phyloP scores from a whole-genome alignment of 2,329 filamentous ascomycete species.

The Nakataea oryzae region DNA sequence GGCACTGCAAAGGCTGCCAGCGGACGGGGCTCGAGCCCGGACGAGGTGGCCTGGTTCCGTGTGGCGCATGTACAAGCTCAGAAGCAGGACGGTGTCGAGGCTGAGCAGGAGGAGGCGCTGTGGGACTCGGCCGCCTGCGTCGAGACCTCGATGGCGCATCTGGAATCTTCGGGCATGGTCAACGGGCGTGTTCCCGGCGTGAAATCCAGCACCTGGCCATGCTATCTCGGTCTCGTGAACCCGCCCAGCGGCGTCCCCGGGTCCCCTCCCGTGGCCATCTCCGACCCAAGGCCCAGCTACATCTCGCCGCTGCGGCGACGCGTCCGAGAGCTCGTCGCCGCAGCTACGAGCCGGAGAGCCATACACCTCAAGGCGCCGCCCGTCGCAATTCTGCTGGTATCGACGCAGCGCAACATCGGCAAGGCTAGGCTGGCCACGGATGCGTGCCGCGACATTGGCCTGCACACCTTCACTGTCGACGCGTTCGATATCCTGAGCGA shows the following conservation, averaged over 20 bases:
- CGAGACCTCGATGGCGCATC: conserved; percentile 75
- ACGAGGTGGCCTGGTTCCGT: conserved; percentile 82
- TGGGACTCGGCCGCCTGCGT: conserved; percentile 86
- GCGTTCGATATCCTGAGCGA: conserved; percentile 93
- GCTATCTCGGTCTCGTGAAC: conserved; percentile 72
- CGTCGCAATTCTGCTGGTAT: conserved; percentile 77
- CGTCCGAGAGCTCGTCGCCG: conserved; percentile 74
- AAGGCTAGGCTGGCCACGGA: conserved; percentile 70
- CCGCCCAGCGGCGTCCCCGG: conserved; percentile 32
- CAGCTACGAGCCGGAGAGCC: conserved; percentile 78
- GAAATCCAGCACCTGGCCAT: conserved; percentile 72
- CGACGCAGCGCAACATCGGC: conserved; percentile 86
- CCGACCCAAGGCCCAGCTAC: conserved; percentile 33
- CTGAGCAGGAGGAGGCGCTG: conserved; percentile 52
- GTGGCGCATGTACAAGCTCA: conserved; percentile 62
- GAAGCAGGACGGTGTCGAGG: conserved; percentile 37
- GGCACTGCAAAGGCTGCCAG: conserved; percentile 2
- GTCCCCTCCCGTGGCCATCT: conserved; percentile 25
- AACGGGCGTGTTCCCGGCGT: conserved; percentile 70
- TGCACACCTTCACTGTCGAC: conserved; percentile 83
- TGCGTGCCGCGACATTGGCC: conserved; percentile 78
- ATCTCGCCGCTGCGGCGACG: conserved; percentile 55
- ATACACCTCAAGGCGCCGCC: conserved; percentile 82
- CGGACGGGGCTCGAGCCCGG: conserved; percentile 23
- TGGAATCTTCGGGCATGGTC: conserved; percentile 85